Base-by-base conservation (phyloP, 345 rosid species). In the Aquilaria yunnanensis region DNA sequence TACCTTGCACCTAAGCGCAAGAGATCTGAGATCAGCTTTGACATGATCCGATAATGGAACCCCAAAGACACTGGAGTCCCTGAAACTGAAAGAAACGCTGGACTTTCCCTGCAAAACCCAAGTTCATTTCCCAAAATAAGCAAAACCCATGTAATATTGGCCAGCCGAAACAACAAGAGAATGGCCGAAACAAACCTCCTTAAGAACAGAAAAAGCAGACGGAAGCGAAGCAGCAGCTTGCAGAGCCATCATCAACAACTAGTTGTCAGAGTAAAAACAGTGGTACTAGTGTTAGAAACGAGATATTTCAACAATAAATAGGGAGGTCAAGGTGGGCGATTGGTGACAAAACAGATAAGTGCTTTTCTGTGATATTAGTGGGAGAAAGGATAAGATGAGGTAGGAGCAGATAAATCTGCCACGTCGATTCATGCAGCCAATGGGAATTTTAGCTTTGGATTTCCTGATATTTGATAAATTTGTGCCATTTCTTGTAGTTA, bases 51-150 rank as follows among this genome's bases (percentile, higher is more conserved):
- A 74, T 12, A 89, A 57, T 61, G 98, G 84, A 69, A 79, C 83
- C 45, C 97, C 97, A 62, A 90, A 90, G 7, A 93, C 70, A 61
- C 76, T 76, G 10, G 92, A 89, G 48, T 86, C 96, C 79, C 86
- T 87, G 64, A 77, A 82, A 12, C 87, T 80, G 64, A 78, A 81
- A 12, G 87, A 83, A 12, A 82, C 77, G 66, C 72, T 58, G 29
- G 61, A 51, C 45, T 83, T 89, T 1, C 78, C 96, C 96, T 92
- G 90, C 68, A 70, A 46, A 12, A 14, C 43, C 23, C 23, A 23
- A 23, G 23, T 23, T 37, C 43, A 37, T 9, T 37, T 7, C 4
- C 43, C 43, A 37, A 67, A 8, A 30, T 11, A 16, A 62, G 12
- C 2, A 59, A 45, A 2, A 30, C 11, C 47, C 61, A 12, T 5